A percentile compares a stretch with the other conserved stretches of the same genome.
These are phyloP conservation scores for Didymella glomerata DNA, from an alignment of 2,329 filamentous ascomycete genomes.

Conservation along the genomic window DNA sequence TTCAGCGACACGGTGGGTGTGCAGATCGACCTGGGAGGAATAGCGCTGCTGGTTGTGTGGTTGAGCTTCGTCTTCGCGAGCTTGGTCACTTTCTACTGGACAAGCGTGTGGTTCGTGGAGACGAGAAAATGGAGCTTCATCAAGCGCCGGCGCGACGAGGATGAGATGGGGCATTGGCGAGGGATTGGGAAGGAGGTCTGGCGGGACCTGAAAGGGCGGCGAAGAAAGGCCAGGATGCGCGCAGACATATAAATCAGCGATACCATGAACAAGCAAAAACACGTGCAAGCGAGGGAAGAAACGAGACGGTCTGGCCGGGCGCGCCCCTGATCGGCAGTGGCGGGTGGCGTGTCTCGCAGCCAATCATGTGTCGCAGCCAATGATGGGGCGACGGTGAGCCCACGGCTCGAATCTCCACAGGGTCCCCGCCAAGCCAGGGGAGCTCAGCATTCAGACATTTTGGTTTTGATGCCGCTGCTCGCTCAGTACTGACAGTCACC, in stretches of 20 bases:
- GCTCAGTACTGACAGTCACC: not conserved
- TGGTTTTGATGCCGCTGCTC: constrained; percentile 10
- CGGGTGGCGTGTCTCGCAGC: constrained; percentile 11
- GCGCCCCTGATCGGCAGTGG: constrained; percentile 13
- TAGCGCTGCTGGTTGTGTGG: constrained; percentile 32
- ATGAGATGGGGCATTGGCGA: constrained; percentile 38
- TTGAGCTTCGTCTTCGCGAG: constrained; percentile 24
- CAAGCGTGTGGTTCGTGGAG: constrained; percentile 40
- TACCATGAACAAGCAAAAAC: not conserved
- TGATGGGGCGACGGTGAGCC: constrained; percentile 11
- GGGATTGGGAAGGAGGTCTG: constrained; percentile 26
- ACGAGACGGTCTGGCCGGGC: constrained; percentile 1
- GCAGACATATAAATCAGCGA: not conserved
- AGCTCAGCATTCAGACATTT: constrained; percentile 9
- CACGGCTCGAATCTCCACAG: no score
- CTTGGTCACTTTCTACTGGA: constrained; percentile 32
- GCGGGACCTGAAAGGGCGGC: constrained; percentile 27
- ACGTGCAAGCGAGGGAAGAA: not conserved
- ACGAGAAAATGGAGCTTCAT: constrained; percentile 29
- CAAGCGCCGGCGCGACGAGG: constrained; percentile 26
- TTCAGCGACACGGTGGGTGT: constrained; percentile 25
- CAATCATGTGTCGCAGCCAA: not conserved
- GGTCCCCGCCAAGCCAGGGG: constrained; percentile 10
- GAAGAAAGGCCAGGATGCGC: constrained; percentile 12
- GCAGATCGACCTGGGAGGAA: constrained; percentile 25